phyloP scores from a whole-genome alignment of 495 filamentous ascomycete species.

The Penicillium angulare region DNA sequence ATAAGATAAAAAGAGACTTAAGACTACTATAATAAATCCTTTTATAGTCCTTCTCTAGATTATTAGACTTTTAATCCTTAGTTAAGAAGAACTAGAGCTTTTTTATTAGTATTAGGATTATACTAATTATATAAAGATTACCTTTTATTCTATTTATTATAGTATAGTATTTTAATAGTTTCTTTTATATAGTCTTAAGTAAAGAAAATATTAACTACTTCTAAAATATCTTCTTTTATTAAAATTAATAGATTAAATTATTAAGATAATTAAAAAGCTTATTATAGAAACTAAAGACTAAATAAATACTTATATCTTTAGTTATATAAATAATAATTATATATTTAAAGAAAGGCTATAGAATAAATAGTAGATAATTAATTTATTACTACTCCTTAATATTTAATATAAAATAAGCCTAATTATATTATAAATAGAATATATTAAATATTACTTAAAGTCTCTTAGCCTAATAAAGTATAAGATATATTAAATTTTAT shows the following conservation, averaged over 20 bases:
- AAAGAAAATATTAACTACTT: too few relatives aligned
- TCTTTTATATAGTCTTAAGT: not conserved
- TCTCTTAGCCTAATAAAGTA: not conserved
- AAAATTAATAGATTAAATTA: not conserved
- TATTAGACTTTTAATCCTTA: slow-evolving; percentile 5
- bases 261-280: slow-evolving; percentile 4
- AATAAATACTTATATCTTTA: not conserved
- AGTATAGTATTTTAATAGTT: slow-evolving; percentile 1
- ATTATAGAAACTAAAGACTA: slow-evolving; percentile 1
- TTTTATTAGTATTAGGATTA: slow-evolving; percentile 2
- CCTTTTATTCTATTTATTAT: slow-evolving; percentile 1
- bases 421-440: slow-evolving; percentile 1
- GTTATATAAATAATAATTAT: not conserved
- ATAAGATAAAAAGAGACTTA: not conserved
- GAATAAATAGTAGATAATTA: not conserved
- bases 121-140: slow-evolving; percentile 5
- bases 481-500: not conserved
- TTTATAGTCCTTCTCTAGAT: not conserved
- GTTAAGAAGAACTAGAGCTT: slow-evolving; percentile 7
- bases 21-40: not conserved
- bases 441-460: not conserved
- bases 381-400: not conserved
- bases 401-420: not conserved
- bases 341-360: not conserved
- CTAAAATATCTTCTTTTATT: not conserved